These are phyloP conservation scores for Dactylellina parvicollis DNA, from an alignment of 2,329 filamentous ascomycete species.

Conservation along the genomic window DNA sequence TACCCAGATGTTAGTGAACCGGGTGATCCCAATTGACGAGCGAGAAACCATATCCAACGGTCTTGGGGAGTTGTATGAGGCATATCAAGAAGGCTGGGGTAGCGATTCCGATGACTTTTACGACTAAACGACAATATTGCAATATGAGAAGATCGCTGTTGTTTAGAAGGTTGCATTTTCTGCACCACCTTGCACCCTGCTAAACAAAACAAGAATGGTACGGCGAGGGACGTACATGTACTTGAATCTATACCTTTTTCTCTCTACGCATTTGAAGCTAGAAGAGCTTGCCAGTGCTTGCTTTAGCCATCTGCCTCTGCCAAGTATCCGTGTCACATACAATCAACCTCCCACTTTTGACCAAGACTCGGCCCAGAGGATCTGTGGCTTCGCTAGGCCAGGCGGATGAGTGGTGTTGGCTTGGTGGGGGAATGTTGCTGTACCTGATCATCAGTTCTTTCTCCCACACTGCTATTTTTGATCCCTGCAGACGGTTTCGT, in stretches of 20 bases:
- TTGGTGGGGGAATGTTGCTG: not conserved
- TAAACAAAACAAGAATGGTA: slow-evolving; percentile 10
- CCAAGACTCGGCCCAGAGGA: not conserved
- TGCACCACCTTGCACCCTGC: not conserved
- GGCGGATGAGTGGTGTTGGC: not conserved
- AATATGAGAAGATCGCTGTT: slow-evolving; percentile 1
- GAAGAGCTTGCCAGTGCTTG: not conserved
- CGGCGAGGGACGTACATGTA: slow-evolving; percentile 5
- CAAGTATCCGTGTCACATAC: too few species aligned
- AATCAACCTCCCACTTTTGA: slow-evolving; percentile 9
- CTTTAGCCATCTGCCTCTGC: not conserved
- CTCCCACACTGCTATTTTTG: slow-evolving; percentile 9
- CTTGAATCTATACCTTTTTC: not conserved
- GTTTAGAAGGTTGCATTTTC: slow-evolving; percentile 26
- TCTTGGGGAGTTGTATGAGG: slow-evolving; percentile 82
- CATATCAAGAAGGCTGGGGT: slow-evolving; percentile 88
- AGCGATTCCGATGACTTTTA: slow-evolving; percentile 78
- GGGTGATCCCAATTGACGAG: slow-evolving; percentile 77
- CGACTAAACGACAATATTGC: slow-evolving; percentile 63
- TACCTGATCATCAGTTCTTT: slow-evolving; percentile 16
- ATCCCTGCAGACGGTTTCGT: slow-evolving; percentile 7
- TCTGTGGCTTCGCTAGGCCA: not conserved
- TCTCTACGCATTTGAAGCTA: not conserved
- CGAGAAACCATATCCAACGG: slow-evolving; percentile 84
- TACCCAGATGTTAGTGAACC: slow-evolving; percentile 72